Conservation (phyloP, 495 filamentous ascomycete species). For the Glarea lozoyensis region DNA sequence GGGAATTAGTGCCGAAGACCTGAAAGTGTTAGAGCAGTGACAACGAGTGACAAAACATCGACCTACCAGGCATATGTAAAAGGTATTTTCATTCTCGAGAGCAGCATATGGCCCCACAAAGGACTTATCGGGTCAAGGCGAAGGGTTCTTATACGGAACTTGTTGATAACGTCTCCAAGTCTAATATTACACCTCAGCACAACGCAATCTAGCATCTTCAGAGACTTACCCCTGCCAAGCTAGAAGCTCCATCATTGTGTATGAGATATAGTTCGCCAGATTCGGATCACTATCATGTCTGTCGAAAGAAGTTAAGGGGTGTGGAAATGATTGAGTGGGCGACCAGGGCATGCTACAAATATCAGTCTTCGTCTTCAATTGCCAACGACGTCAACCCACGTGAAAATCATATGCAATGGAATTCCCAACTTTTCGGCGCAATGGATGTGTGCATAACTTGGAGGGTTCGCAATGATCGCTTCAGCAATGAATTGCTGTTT, state of each 20-base stretch:
- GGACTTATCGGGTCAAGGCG: constrained; percentile 57
- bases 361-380: no score
- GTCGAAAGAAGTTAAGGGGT: constrained; percentile 44
- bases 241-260: constrained; percentile 67
- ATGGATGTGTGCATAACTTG: constrained; percentile 73
- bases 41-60: neutral
- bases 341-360: constrained; percentile 49
- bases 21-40: constrained; percentile 15
- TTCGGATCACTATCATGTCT: constrained; percentile 39
- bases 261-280: constrained; percentile 63
- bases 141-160: constrained; percentile 54
- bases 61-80: constrained; percentile 65
- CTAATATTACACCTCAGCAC: constrained; percentile 27
- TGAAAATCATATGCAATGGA: constrained; percentile 77
- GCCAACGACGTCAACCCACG: no score
- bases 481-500: constrained; percentile 57
- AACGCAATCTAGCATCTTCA: neutral
- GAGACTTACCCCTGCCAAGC: constrained; percentile 55
- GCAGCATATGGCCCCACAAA: constrained; percentile 55
- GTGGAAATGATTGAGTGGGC: constrained; percentile 42
- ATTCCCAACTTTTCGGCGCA: constrained; percentile 70
- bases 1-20: constrained; percentile 65
- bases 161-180: constrained; percentile 42
- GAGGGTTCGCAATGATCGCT: constrained; percentile 77
- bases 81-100: constrained; percentile 55